Conservation (phyloP, 306 rosid genomes). For the Castanea sativa region DNA sequence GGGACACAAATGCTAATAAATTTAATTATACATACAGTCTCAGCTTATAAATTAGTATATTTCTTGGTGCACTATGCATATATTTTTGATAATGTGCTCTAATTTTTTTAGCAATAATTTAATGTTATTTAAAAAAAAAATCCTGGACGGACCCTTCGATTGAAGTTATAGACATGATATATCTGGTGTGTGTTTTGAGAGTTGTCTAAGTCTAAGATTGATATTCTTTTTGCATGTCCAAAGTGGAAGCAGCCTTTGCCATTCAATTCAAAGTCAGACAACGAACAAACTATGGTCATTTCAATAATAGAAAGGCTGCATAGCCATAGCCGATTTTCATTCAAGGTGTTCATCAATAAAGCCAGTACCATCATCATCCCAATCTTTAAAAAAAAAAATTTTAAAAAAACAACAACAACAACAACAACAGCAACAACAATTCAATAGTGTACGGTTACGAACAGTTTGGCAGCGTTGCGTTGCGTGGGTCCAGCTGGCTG, state of each 20-base stretch:
- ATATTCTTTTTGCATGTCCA: background rate
- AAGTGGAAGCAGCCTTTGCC: background rate
- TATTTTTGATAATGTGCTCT: background rate
- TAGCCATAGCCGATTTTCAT: background rate
- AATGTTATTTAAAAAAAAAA: background rate
- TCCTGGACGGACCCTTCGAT: background rate
- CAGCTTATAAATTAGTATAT: background rate
- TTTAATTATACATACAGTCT: conserved; percentile 8
- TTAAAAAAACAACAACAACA: background rate
- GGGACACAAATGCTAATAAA: conserved; percentile 18
- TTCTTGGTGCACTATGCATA: background rate
- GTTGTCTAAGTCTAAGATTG: background rate
- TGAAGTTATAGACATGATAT: background rate
- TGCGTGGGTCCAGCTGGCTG: background rate
- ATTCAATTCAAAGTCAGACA: background rate
- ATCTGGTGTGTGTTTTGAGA: background rate
- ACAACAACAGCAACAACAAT: background rate
- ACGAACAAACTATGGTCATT: background rate
- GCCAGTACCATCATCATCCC: background rate
- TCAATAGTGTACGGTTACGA: background rate
- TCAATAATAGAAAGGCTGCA: background rate
- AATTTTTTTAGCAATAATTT: background rate
- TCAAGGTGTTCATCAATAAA: background rate
- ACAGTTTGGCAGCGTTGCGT: background rate
- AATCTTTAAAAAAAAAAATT: no score